Evolutionary conservation across 2,329 filamentous ascomycete species (phyloP).

Genomic region (Colletotrichum simmondsii): DNA sequence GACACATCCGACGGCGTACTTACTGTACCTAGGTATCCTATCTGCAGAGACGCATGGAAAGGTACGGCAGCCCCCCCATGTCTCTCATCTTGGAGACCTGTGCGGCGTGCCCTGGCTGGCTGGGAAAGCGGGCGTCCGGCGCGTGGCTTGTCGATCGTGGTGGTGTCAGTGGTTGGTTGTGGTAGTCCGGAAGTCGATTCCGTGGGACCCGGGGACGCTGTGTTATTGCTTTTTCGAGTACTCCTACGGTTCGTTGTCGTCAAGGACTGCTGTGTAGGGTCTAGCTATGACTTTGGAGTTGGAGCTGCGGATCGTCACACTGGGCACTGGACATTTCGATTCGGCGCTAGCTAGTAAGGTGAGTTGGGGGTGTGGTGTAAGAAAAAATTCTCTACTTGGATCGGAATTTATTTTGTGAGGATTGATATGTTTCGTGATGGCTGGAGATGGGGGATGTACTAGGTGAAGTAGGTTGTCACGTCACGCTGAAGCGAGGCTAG

Average conservation of each 20-base stretch:
- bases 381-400: conserved; percentile 26
- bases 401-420: neutral
- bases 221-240: conserved; percentile 25
- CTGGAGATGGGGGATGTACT: neutral
- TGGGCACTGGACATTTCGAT: neutral
- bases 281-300: neutral
- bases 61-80: no score
- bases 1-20: neutral
- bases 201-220: conserved; percentile 14
- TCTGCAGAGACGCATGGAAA: neutral
- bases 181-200: conserved; percentile 2
- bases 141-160: conserved; percentile 25
- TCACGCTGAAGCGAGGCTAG: conserved; percentile 3
- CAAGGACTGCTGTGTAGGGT: conserved; percentile 8
- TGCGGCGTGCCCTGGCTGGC: neutral
- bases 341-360: neutral
- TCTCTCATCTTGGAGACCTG: neutral
- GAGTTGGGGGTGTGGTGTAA: neutral
- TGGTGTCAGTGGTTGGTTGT: neutral
- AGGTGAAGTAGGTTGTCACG: neutral
- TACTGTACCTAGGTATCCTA: neutral
- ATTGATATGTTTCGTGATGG: neutral
- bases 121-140: conserved; percentile 7
- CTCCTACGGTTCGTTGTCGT: neutral
- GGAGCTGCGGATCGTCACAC: neutral